phyloP scores from a whole-genome alignment of 1,284 basidiomycete genomes.

The Cerioporus squamosus region DNA sequence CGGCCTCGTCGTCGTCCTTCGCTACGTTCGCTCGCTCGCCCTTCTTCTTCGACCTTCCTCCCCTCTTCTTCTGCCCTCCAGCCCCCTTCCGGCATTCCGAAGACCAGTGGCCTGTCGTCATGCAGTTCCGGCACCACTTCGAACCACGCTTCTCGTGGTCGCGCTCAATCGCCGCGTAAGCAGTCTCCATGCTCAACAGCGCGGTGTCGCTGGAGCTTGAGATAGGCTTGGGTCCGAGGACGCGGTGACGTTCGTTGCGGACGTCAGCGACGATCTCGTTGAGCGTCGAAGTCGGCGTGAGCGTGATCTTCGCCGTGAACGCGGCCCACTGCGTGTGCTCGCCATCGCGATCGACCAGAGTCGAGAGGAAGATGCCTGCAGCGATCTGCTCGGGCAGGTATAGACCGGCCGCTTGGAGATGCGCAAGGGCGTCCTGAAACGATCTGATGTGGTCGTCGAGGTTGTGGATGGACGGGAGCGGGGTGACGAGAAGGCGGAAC shows the following conservation, averaged over 20 bases:
- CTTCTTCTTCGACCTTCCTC: background rate
- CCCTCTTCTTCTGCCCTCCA: no score
- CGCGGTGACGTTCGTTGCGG: conserved; percentile 7
- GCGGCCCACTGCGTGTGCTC: background rate
- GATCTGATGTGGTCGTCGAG: conserved; percentile 2
- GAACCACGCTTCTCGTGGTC: background rate
- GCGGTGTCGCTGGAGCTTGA: background rate
- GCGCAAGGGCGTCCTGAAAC: background rate
- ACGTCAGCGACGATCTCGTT: conserved; percentile 2
- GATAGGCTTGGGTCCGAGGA: background rate
- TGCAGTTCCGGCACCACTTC: background rate
- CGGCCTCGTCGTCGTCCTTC: background rate
- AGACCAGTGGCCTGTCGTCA: no score
- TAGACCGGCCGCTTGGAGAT: background rate
- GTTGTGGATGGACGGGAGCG: conserved; percentile 1
- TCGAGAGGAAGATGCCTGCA: conserved; percentile 6
- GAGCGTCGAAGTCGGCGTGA: conserved; percentile 1
- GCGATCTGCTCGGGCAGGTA: background rate
- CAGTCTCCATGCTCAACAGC: background rate
- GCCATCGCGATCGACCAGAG: conserved; percentile 1
- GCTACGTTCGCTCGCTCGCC: conserved; percentile 5
- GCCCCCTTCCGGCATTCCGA: no score
- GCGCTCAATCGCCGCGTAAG: background rate
- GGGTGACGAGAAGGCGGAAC: conserved; percentile 2
- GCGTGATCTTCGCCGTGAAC: conserved; percentile 1